Percentiles rank a stretch among this genome's conserved stretches.
phyloP scores from a whole-genome alignment of 192 early-diverging fungal species.

The Geranomyces variabilis region DNA sequence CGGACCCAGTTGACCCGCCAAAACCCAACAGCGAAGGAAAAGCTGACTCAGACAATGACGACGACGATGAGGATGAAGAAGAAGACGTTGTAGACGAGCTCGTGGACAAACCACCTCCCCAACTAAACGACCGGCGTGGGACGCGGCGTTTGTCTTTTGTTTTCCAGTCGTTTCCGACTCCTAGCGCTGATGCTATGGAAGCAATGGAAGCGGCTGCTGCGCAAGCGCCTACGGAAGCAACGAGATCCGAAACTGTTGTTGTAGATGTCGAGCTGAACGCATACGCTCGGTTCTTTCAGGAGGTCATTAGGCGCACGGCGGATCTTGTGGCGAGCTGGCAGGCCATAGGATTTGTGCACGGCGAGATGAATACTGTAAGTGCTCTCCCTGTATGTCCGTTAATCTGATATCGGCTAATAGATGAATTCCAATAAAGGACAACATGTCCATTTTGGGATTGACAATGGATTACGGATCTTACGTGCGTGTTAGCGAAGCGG shows the following conservation, averaged over 20 bases:
- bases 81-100: slow-evolving; percentile 17
- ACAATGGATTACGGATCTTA: slow-evolving; percentile 91
- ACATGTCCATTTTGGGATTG: slow-evolving; percentile 81
- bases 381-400: background rate
- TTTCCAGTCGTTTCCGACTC: slow-evolving; percentile 6
- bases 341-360: slow-evolving; percentile 78
- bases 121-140: background rate
- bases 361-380: slow-evolving; percentile 42
- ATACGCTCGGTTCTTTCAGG: slow-evolving; percentile 63
- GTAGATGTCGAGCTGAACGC: slow-evolving; percentile 40
- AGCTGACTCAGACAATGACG: slow-evolving; percentile 5
- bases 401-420: background rate
- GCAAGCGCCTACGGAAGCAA: background rate
- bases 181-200: background rate
- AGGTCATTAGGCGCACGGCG: slow-evolving; percentile 66
- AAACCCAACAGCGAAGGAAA: background rate
- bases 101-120: background rate
- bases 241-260: background rate
- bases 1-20: too few species aligned
- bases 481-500: too few species aligned
- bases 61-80: slow-evolving; percentile 7
- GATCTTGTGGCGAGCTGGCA: slow-evolving; percentile 83
- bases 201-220: background rate
- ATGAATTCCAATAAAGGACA: slow-evolving; percentile 54
- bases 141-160: slow-evolving; percentile 10